These are phyloP conservation scores for Cutaneotrichosporon curvatum DNA, from an alignment of 1,284 basidiomycete genomes.

Conservation along the genomic window DNA sequence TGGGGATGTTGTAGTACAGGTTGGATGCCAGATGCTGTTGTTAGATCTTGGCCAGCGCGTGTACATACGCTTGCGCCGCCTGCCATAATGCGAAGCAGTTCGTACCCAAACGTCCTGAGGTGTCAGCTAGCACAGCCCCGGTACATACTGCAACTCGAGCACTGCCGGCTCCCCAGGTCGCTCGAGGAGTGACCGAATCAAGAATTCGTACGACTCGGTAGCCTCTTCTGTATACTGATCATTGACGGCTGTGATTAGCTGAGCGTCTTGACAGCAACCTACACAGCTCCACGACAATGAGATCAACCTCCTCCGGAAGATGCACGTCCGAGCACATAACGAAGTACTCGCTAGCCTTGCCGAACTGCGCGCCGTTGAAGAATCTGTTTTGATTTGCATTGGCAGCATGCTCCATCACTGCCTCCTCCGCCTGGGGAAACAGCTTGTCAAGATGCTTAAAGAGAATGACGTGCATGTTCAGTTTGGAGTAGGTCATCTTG, in stretches of 20 bases:
- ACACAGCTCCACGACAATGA: conserved; percentile 23
- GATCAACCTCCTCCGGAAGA: conserved; percentile 25
- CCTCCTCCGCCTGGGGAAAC: conserved; percentile 22
- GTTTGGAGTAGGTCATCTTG: conserved; percentile 11
- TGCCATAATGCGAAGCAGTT: conserved; percentile 24
- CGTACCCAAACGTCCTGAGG: conserved; percentile 28
- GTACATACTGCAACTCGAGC: not conserved
- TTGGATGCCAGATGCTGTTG: conserved; percentile 30
- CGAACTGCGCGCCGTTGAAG: conserved; percentile 24
- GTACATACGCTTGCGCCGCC: conserved; percentile 14
- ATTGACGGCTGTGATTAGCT: conserved; percentile 24
- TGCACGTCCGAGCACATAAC: conserved; percentile 27
- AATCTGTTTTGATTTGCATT: conserved; percentile 15
- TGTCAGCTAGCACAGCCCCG: not conserved
- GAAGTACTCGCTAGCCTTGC: conserved; percentile 20
- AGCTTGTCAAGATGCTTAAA: conserved; percentile 33
- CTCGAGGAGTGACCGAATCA: conserved; percentile 6
- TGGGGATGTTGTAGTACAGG: conserved; percentile 39
- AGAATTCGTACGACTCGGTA: conserved; percentile 5
- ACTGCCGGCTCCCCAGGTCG: conserved; percentile 1
- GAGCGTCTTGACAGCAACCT: conserved; percentile 7
- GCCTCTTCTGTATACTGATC: conserved; percentile 12
- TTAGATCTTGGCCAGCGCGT: not conserved
- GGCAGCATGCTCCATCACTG: conserved; percentile 3
- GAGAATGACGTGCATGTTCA: conserved; percentile 31